Percentiles rank a stretch among this genome's conserved stretches.
phyloP scores from a whole-genome alignment of 768 basidiomycete species.

The Lactarius indigo region DNA sequence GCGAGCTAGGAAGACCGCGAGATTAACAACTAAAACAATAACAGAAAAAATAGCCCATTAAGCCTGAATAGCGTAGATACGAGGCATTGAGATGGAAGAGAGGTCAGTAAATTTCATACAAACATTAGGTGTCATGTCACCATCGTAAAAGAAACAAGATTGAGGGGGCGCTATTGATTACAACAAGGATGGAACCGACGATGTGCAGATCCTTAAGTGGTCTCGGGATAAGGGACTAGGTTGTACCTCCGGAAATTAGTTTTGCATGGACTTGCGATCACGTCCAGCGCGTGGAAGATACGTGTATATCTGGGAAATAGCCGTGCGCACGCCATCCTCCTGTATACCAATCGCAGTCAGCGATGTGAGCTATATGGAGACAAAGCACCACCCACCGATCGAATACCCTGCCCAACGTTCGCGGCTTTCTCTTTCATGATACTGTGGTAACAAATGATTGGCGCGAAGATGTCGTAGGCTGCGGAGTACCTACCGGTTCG shows the following conservation, averaged over 20 bases:
- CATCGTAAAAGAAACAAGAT: neutral
- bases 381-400: constrained; percentile 31
- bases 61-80: neutral
- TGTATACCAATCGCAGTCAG: constrained; percentile 24
- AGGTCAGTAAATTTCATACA: neutral
- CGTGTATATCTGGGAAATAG: constrained; percentile 52
- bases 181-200: too few species aligned
- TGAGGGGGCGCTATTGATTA: neutral
- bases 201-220: too few species aligned
- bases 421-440: constrained; percentile 62
- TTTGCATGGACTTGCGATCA: constrained; percentile 23
- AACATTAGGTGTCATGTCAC: neutral
- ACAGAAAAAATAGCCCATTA: neutral
- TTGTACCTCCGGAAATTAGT: neutral
- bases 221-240: too few species aligned
- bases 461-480: neutral
- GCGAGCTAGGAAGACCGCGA: neutral
- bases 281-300: constrained; percentile 43
- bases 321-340: constrained; percentile 59
- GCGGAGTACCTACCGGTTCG: constrained; percentile 40
- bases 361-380: neutral
- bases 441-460: constrained; percentile 29
- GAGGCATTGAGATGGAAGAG: neutral
- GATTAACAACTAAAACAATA: neutral
- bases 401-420: constrained; percentile 43